A percentile compares a stretch with the other conserved stretches of the same genome.
These are phyloP conservation scores for Irpex lacteus DNA, from an alignment of 1,284 basidiomycete genomes.

Conservation along the genomic window DNA sequence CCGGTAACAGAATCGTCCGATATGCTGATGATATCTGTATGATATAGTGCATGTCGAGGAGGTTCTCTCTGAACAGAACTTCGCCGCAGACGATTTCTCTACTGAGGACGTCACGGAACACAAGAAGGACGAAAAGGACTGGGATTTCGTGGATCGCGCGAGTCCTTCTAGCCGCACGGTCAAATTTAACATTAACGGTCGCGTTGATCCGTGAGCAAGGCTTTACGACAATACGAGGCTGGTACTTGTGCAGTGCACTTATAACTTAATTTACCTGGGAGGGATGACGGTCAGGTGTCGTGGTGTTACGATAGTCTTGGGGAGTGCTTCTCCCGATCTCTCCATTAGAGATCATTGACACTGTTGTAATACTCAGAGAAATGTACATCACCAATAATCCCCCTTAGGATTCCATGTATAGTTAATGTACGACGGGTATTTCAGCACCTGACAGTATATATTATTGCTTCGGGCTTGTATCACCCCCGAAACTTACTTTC, in stretches of 20 bases:
- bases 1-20: neutral
- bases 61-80: conserved; percentile 39
- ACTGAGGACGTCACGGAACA: conserved; percentile 26
- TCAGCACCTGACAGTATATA: too few species aligned
- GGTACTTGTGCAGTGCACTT: too few species aligned
- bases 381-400: neutral
- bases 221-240: too few species aligned
- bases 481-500: too few species aligned
- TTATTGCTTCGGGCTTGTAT: too few species aligned
- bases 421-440: too few species aligned
- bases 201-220: neutral
- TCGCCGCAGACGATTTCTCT: conserved; percentile 46
- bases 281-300: too few species aligned
- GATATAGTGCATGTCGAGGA: conserved; percentile 44
- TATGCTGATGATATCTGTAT: neutral
- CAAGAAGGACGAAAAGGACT: conserved; percentile 20
- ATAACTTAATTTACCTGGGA: too few species aligned
- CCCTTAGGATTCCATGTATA: too few species aligned
- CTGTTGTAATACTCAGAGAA: neutral
- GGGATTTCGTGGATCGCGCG: conserved; percentile 20
- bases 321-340: too few species aligned
- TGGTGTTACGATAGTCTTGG: too few species aligned
- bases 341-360: too few species aligned
- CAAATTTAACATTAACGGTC: neutral
- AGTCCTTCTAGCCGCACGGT: conserved; percentile 22